A percentile compares a stretch with the other conserved stretches of the same genome.
Conservation (phyloP, 352 stramenopile species). For the Phytopythium vexans region DNA sequence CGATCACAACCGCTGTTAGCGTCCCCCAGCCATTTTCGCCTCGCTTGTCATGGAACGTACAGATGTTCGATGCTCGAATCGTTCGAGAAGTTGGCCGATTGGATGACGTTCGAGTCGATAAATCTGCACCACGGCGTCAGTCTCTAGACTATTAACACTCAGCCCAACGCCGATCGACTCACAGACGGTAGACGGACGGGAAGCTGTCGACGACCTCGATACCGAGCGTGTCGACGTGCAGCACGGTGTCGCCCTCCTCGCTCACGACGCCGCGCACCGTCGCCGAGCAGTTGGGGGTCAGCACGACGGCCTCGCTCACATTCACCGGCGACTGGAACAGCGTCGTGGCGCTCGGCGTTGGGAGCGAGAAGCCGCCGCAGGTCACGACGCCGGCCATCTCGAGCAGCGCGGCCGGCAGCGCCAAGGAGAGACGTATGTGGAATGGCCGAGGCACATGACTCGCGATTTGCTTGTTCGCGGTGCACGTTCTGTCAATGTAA, state of each 20-base stretch:
- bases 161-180: not conserved
- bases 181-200: conserved; percentile 4
- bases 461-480: too few species aligned
- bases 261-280: not conserved
- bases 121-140: not conserved
- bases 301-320: conserved; percentile 14
- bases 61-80: conserved; percentile 3
- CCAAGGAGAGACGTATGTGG: not conserved
- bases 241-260: conserved; percentile 6
- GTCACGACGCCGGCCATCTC: not conserved
- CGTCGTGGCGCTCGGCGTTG: conserved; percentile 9
- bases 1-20: too few species aligned
- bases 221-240: conserved; percentile 4
- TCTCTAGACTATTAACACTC: too few species aligned
- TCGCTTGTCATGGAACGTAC: too few species aligned
- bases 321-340: conserved; percentile 18
- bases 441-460: too few species aligned
- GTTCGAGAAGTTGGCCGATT: conserved; percentile 3
- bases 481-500: too few species aligned
- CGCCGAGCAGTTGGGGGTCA: conserved; percentile 15
- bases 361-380: conserved; percentile 4
- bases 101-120: conserved; percentile 2
- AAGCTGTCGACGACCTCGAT: conserved; percentile 11
- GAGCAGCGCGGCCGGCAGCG: conserved; percentile 1
- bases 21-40: too few species aligned